Base-by-base conservation (phyloP, 208 protist genomes). In the Crithidia bombi region DNA sequence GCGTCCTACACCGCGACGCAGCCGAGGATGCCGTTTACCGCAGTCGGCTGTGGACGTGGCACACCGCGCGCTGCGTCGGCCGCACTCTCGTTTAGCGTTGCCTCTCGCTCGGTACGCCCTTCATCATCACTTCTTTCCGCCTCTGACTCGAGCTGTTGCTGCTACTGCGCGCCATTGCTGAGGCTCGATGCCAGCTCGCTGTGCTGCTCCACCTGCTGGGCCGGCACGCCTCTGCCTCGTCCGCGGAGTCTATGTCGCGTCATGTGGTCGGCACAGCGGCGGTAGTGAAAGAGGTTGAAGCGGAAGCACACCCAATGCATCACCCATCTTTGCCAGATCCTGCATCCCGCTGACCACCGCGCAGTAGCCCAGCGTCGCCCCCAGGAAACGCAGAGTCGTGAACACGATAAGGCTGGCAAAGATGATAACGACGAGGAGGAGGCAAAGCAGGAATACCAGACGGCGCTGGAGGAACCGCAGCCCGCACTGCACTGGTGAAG, bases 401-500 rank as follows among this genome's bases (percentile, higher is more conserved):
- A 6, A 43, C 17, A 23, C 26, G 3, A 30, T 6, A 33, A 58
- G 17, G 21, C 26, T 28, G 25, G 65, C 19, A 21, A 35, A 6
- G 0, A 69, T 4, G 15, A 38, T 41, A 11, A 52, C 19, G 30
- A 21, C 15, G 0, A 55, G 44, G n/a, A 32, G 6, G 9, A 32
- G 38, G 26, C 25, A 23, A 2, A 58, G 14, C 2, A 65, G 33
- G 38, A 56, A 50, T 25, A 36, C 35, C 19, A 23, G 17, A 21
- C 70, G 63, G 3, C 7, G 14, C 6, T 26, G 5, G 46, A 25
- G 21, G 12, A 76, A 58, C 15, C 56, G 56, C 54, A 66, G 51
- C 5, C 70, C 70, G 35, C 62, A 61, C n/a, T 55, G 52, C 54
- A 51, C 63, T 12, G 70, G 63, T 10, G 70, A 76, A n/a, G 63